phyloP scores from a whole-genome alignment of 805 yeast species.

The Danielia oregonensis region DNA sequence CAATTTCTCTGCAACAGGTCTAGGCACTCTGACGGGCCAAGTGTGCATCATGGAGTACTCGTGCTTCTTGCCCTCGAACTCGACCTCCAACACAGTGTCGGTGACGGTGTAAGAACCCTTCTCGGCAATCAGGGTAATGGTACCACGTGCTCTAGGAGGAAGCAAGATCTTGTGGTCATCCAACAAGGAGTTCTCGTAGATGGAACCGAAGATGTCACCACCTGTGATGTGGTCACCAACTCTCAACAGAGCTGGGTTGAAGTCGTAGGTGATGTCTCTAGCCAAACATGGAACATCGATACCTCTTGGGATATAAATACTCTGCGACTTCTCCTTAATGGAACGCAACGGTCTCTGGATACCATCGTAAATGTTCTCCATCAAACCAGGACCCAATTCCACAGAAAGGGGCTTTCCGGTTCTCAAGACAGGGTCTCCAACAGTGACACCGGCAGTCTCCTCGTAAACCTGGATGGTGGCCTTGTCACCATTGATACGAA shows the following conservation, averaged over 20 bases:
- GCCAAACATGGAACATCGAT: constrained; percentile 93
- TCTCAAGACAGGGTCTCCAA: constrained; percentile 97
- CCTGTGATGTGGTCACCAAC: constrained; percentile 98
- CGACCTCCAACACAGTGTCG: constrained; percentile 87
- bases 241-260: constrained; percentile 71
- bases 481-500: constrained; percentile 93
- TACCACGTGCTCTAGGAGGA: constrained; percentile 99
- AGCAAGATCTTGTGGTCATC: constrained; percentile 90
- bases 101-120: constrained; percentile 90
- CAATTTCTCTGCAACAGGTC: constrained; percentile 94
- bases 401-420: constrained; percentile 99
- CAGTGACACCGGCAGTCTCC: constrained; percentile 98
- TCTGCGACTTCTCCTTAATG: constrained; percentile 80
- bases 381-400: constrained; percentile 97
- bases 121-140: constrained; percentile 82
- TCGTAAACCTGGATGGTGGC: constrained; percentile 99
- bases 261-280: constrained; percentile 79
- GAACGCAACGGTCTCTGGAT: constrained; percentile 98
- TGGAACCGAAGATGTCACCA: constrained; percentile 94
- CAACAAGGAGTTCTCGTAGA: constrained; percentile 89
- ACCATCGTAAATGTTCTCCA: constrained; percentile 99
- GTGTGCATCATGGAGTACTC: constrained; percentile 93
- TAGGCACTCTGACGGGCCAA: constrained; percentile 99
- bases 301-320: constrained; percentile 98
- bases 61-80: constrained; percentile 82